phyloP scores from a whole-genome alignment of 2,329 filamentous ascomycete genomes.

The Elsinoe arachidis region DNA sequence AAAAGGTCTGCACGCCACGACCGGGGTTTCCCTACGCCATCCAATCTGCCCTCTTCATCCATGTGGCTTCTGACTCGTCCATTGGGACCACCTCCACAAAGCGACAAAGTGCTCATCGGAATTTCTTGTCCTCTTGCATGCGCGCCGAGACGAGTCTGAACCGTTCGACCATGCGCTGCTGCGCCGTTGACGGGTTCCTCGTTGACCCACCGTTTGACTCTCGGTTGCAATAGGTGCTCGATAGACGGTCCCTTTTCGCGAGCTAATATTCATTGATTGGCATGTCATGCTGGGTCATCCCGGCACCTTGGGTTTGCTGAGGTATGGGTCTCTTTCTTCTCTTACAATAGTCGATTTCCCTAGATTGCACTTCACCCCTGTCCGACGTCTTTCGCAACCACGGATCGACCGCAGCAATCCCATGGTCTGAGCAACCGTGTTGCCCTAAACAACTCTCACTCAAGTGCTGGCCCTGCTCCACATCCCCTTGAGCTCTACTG shows the following conservation, averaged over 20 bases:
- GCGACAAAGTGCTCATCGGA: background rate
- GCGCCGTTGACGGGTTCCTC: constrained; percentile 5
- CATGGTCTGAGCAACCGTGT: constrained; percentile 3
- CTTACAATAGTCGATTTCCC: constrained; percentile 5
- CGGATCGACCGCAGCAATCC: constrained; percentile 2
- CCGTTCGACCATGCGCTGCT: constrained; percentile 3
- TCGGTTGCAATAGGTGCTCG: background rate
- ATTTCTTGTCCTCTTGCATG: background rate
- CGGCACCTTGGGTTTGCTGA: background rate
- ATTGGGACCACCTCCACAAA: no score
- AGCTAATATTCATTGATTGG: background rate
- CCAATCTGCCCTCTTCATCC: background rate
- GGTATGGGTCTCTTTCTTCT: background rate
- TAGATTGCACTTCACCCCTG: background rate
- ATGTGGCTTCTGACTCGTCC: constrained; percentile 1
- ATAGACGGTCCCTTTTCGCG: background rate
- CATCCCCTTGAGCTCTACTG: background rate
- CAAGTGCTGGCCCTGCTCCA: background rate
- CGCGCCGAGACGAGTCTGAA: background rate
- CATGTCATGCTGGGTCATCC: background rate
- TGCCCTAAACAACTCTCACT: background rate
- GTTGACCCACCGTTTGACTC: background rate
- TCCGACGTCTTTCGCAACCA: background rate
- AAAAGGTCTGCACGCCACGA: background rate
- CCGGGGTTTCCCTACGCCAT: background rate